These are phyloP conservation scores for Melanomma pulvis-pyrius DNA, from an alignment of 495 filamentous ascomycete genomes.

Conservation along the genomic window DNA sequence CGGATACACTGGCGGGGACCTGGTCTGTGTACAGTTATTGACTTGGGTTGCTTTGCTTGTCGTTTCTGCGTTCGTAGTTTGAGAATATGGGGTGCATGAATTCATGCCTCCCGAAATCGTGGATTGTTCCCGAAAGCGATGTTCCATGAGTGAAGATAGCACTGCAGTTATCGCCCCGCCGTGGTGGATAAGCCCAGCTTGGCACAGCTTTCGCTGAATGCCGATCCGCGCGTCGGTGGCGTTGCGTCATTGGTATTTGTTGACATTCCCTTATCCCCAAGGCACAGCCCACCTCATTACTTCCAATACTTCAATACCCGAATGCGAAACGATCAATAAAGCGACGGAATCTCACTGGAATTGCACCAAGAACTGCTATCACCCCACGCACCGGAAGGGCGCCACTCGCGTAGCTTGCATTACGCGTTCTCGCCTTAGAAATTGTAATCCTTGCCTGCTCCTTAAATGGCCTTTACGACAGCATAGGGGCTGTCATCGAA, in stretches of 20 bases:
- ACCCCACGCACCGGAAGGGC: background rate
- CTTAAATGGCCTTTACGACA: background rate
- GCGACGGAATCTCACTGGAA: background rate
- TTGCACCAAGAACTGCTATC: background rate
- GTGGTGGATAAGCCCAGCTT: background rate
- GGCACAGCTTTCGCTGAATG: background rate
- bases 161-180: background rate
- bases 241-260: constrained; percentile 5
- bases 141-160: background rate
- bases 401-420: background rate
- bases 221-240: background rate
- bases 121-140: background rate
- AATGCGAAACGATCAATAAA: background rate
- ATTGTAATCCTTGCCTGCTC: background rate
- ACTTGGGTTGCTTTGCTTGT: constrained; percentile 23
- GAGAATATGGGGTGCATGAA: constrained; percentile 20
- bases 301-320: background rate
- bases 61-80: constrained; percentile 2
- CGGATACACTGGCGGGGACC: constrained; percentile 7
- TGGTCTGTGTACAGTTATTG: constrained; percentile 20
- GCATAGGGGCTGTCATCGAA: background rate
- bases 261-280: background rate
- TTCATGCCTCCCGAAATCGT: constrained; percentile 29
- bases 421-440: background rate
- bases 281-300: background rate